Conservation (phyloP, 1,284 basidiomycete genomes). For the Malassezia brasiliensis region DNA sequence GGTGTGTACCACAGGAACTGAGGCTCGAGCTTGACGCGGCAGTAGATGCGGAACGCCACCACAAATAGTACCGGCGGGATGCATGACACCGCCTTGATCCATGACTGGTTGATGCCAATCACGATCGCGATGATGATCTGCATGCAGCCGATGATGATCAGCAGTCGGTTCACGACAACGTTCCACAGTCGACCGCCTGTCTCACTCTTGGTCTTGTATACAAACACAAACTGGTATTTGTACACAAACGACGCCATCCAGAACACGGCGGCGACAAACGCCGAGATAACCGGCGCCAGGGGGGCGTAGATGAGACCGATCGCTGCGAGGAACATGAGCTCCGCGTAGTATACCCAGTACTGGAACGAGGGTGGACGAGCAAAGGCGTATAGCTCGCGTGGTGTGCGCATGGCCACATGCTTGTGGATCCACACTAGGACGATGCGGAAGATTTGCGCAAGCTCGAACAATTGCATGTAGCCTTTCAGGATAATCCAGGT, state of each 20-base stretch:
- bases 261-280: conserved; percentile 34
- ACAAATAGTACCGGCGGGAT: conserved; percentile 39
- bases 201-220: conserved; percentile 46
- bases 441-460: conserved; percentile 88
- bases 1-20: conserved; percentile 45
- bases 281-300: conserved; percentile 36
- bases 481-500: conserved; percentile 60
- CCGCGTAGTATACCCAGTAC: conserved; percentile 69
- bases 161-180: conserved; percentile 39
- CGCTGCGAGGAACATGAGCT: conserved; percentile 41
- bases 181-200: conserved; percentile 47
- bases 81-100: conserved; percentile 33
- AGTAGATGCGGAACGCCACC: conserved; percentile 40
- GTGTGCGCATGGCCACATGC: conserved; percentile 76
- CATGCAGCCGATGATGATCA: conserved; percentile 43
- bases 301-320: conserved; percentile 42
- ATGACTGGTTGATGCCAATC: conserved; percentile 27
- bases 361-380: conserved; percentile 89
- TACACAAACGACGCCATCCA: conserved; percentile 37
- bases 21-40: conserved; percentile 31
- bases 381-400: conserved; percentile 88
- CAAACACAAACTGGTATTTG: conserved; percentile 49
- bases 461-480: conserved; percentile 83
- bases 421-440: conserved; percentile 74
- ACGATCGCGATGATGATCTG: conserved; percentile 40